Evolutionary conservation across 2,329 filamentous ascomycete genomes (phyloP), one percentile per base, ranked within the genome.

Genomic region (Fusarium solani-melongenae): DNA sequence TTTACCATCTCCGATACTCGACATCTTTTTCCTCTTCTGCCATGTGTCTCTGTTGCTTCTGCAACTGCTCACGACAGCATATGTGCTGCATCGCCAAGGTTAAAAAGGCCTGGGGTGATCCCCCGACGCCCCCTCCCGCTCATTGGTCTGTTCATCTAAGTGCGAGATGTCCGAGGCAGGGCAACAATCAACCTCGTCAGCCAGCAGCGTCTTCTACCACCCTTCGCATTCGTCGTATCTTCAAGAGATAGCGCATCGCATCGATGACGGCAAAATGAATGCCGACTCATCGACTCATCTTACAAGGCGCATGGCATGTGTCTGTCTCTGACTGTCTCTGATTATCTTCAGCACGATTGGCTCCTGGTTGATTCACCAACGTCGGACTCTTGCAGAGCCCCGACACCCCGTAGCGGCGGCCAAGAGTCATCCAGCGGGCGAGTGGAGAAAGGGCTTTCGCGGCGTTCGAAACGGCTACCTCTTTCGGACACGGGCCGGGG

Each of bases 401-500:
- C 76, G 76, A 77, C 62, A 67, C 24, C 58, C 76, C 74, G 74
- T 66, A 58, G 59, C 39, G 38, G 38, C 38, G n/a, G 38, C 38
- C 44, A 51, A 31, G 34, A 38, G 51, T 68, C 39, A 51, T 51
- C 58, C n/a, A 61, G 67, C 67, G 62, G 70, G 51, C 53, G 53
- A 51, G 70, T 71, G 65, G 71, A 57, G 57, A 49, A 46, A 34
- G 27, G 46, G 15, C 53, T 24, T 41, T 41, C 46, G 46, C 58
- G 59, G 31, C 58, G 63, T 67, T 71, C 73, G 75, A 77, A 77
- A 76, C 67, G 70, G 68, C 75, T 71, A 49, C 75, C 71, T 66
- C 59, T 73, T 76, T 75, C 29, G 66, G 73, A 44, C 57, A 57
- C 34, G 39, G 59, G 38, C 36, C 31, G 67, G 38, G 29, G 39